Percentiles rank a stretch among this genome's conserved stretches.
phyloP scores from a whole-genome alignment of 2,329 filamentous ascomycete species.

The Alternaria arborescens region DNA sequence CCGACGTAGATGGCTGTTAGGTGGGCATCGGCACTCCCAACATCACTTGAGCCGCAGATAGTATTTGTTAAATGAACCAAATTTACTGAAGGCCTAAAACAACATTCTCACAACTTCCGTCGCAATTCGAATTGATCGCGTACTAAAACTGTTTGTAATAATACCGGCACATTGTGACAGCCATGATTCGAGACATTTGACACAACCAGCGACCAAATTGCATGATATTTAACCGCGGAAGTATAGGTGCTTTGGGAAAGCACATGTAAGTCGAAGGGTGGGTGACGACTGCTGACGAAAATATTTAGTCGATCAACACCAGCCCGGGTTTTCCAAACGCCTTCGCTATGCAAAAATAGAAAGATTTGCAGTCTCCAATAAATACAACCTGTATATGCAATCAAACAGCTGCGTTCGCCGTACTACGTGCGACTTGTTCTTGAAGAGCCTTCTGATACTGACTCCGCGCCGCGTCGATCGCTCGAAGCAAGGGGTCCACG shows the following conservation, averaged over 20 bases:
- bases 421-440: slow-evolving; percentile 57
- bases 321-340: slow-evolving; percentile 21
- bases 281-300: neutral
- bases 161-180: neutral
- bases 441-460: slow-evolving; percentile 76
- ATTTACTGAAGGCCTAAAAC: neutral
- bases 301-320: neutral
- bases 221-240: neutral
- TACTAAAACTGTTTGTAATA: neutral
- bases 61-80: neutral
- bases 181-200: neutral
- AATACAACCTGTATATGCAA: neutral
- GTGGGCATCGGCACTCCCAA: neutral
- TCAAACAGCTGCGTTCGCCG: slow-evolving; percentile 5
- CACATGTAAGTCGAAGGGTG: neutral
- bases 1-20: slow-evolving; percentile 5
- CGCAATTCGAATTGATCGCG: neutral
- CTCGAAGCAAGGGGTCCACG: slow-evolving; percentile 75
- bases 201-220: neutral
- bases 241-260: neutral
- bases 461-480: slow-evolving; percentile 73
- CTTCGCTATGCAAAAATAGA: slow-evolving; percentile 44
- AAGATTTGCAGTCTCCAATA: neutral
- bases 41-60: neutral
- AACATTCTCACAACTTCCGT: neutral